phyloP scores from a whole-genome alignment of 108 stramenopile species.

The Pseudonitzschia multistriata region DNA sequence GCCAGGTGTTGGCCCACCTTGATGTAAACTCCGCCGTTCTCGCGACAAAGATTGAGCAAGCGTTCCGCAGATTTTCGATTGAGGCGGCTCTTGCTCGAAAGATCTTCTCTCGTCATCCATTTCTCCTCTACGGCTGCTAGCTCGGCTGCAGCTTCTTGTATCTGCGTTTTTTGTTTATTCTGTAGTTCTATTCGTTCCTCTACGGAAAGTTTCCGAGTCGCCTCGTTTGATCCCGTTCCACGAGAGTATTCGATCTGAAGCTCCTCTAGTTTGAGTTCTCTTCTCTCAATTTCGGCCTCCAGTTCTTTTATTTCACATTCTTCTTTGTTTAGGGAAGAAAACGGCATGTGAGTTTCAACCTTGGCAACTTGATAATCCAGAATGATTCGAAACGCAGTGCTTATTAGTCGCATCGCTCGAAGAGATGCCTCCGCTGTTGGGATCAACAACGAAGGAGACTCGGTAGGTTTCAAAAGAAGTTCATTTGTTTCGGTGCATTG shows the following conservation, averaged over 20 bases:
- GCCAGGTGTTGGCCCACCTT: constrained; percentile 92
- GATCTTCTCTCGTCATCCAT: constrained; percentile 16
- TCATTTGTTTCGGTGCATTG: neutral
- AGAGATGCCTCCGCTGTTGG: constrained; percentile 66
- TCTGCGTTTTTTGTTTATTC: constrained; percentile 46
- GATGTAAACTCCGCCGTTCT: constrained; percentile 85
- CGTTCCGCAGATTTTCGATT: constrained; percentile 66
- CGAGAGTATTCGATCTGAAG: constrained; percentile 61
- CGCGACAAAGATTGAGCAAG: constrained; percentile 74
- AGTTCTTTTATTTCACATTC: constrained; percentile 32
- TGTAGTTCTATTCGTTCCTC: constrained; percentile 24
- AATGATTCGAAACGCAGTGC: constrained; percentile 54
- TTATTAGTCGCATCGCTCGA: constrained; percentile 52
- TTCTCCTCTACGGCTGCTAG: constrained; percentile 54
- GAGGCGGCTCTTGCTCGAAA: constrained; percentile 25
- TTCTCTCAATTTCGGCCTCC: constrained; percentile 38
- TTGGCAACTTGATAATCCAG: constrained; percentile 63
- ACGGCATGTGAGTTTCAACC: constrained; percentile 3
- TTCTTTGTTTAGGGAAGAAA: constrained; percentile 19
- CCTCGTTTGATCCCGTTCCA: neutral
- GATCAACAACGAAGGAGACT: constrained; percentile 27
- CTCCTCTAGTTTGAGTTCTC: constrained; percentile 47
- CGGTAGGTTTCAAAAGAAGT: neutral
- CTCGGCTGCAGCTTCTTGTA: constrained; percentile 55
- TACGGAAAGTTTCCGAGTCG: neutral